Evolutionary conservation across 2,329 filamentous ascomycete genomes (phyloP), one percentile per base, ranked within the genome.

Genomic region (Cladosporium sp.): DNA sequence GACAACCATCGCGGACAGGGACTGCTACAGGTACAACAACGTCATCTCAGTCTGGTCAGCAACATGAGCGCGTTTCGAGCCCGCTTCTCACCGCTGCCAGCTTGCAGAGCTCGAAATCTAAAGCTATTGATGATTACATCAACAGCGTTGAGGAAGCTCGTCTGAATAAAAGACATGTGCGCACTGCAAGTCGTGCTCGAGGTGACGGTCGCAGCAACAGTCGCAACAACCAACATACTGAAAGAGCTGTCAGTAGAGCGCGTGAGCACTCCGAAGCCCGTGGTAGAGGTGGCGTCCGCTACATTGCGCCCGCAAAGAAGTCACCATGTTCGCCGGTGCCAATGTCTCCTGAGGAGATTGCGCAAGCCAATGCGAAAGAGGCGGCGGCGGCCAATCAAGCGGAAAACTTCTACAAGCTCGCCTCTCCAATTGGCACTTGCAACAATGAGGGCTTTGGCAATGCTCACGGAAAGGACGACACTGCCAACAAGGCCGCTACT

Each of bases 291-390:
- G 31, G 31, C 31, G 31, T 33, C 6, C 31, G 31, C 31, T 33
- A 33, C 31, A 33, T 33, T 8, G 31, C 31, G 8, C 31, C 31
- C 10, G 31, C 31, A 33, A 33, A 33, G 31, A 33, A 33, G 29
- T n/a, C n/a, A n/a, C n/a, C n/a, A n/a, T n/a, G n/a, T n/a, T n/a
- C n/a, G n/a, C 94, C 94, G 0, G 85, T 97, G 1, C 92, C 93
- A 3, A 97, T 97, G 93, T 96, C 93, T 3, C 93, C 93, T 0
- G 92, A 97, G 72, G 93, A 97, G 72, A 78, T 81, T 21, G 79
- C 78, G 3, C 73, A 72, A 35, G 72, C 81, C 14, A 73, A 79
- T 59, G 74, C 75, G 53, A 82, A 81, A 67, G 78, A 80, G 57
- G 78, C 76, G 5, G 76, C 80, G 8, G 56, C 56, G 1, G 80